These are phyloP conservation scores for Gastrodia elata DNA, from an alignment of 106 monocot species.

Conservation along the genomic window DNA sequence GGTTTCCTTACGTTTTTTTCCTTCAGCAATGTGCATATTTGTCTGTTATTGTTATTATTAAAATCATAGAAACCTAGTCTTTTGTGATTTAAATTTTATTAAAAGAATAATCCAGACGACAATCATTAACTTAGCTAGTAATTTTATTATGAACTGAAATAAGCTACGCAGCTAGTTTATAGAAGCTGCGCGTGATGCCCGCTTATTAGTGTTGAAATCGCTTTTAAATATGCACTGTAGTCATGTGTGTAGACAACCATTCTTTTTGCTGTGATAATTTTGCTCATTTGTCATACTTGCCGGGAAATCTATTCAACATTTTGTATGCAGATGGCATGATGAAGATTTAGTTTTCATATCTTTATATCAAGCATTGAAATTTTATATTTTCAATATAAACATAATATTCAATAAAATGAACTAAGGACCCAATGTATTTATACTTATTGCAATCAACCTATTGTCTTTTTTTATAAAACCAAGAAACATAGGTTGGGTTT, in stretches of 20 bases:
- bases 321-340: neutral
- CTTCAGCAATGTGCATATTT: neutral
- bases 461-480: too few species aligned
- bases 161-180: neutral
- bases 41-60: neutral
- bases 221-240: neutral
- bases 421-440: too few species aligned
- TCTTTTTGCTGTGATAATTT: neutral
- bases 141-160: neutral
- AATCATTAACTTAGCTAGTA: neutral
- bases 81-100: neutral
- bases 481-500: too few species aligned
- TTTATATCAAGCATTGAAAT: too few species aligned
- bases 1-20: neutral
- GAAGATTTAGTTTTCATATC: too few species aligned
- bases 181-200: neutral
- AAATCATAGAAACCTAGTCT: neutral
- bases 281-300: neutral
- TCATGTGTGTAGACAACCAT: neutral
- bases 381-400: too few species aligned
- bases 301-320: neutral
- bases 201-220: neutral
- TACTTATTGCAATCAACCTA: too few species aligned
- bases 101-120: neutral
- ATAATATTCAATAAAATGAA: too few species aligned